Conservation (phyloP, 257 asterid species). For the Solanum appendiculatum region DNA sequence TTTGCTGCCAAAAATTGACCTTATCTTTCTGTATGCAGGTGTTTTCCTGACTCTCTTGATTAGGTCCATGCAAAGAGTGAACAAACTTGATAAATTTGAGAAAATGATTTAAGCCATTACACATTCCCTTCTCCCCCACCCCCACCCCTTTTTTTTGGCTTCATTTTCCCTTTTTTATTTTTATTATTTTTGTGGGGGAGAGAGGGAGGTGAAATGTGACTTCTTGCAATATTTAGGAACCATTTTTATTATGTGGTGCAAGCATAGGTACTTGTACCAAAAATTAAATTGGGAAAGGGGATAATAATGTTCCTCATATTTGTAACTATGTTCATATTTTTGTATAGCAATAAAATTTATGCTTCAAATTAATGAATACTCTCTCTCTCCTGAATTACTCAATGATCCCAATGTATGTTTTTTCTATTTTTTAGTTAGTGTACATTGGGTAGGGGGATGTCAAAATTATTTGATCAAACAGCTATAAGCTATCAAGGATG, state of each 20-base stretch:
- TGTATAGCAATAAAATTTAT: background rate
- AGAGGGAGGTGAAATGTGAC: background rate
- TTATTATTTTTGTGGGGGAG: background rate
- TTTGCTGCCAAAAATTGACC: background rate
- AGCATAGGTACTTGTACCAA: background rate
- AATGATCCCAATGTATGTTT: background rate
- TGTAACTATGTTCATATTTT: background rate
- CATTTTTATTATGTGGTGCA: background rate
- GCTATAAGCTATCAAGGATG: background rate
- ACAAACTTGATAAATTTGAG: slow-evolving; percentile 80
- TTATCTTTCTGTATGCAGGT: slow-evolving; percentile 35
- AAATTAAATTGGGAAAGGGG: background rate
- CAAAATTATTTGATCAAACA: background rate
- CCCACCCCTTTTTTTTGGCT: background rate
- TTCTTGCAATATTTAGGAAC: background rate
- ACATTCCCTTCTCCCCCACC: background rate
- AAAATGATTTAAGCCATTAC: slow-evolving; percentile 51
- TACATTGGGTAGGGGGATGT: background rate
- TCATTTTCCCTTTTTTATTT: background rate
- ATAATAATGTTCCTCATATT: background rate
- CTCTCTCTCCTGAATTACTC: background rate
- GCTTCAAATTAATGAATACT: background rate
- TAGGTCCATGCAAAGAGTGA: slow-evolving; percentile 88
- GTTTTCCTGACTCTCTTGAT: slow-evolving; percentile 48
- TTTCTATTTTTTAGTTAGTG: background rate